Base-by-base conservation (phyloP, 768 basidiomycete genomes). In the Termitomyces sp. region DNA sequence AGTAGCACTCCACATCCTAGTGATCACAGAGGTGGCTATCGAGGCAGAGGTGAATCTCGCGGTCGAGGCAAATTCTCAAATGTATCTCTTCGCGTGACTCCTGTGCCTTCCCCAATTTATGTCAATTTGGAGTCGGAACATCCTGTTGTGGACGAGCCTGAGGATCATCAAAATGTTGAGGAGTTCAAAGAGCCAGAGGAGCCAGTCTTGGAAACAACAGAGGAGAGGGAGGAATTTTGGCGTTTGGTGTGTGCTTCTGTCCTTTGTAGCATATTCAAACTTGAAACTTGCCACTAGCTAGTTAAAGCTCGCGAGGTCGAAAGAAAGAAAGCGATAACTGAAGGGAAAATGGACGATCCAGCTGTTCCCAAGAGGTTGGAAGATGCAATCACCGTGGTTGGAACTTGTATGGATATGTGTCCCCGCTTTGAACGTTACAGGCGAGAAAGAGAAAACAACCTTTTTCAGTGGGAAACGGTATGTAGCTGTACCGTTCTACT, bases 401-500 rank as follows among this genome's bases (percentile, higher is more conserved):
- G 96, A 29, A 96, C 94, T 1, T 98, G 96, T 69, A 75, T 81
- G 77, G 89, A 92, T 62, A 97, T 98, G 94, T 98, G 96, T 70
- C 95, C 96, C 3, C 85, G 90, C 46, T 97, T 93, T 69, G 96
- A 98, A 73, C 83, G 92, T 32, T 95, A 96, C 72, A 83, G 94
- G 65, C 83, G 96, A 42, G 94, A 98, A 71, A 83, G 88, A 63
- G 92, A 95, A 71, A 91, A 92, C 71, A 92, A 94, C 66, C 80
- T 98, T 1, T 89, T 91, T 63, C 84, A 87, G 67, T 90, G 88
- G 84, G 95, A 97, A 78, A 86, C 82, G 63, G 92, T 96, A 75
- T 64, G 90, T 80, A 78, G 83, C 67, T 63, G 80, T 75, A 50
- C 37, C 60, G 60, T 62, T 17, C 20, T 57, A 37, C 56, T 55